Percentiles rank a stretch among this genome's conserved stretches.
Evolutionary conservation across 495 filamentous ascomycete genomes (phyloP).

Genomic region (Sordaria brevicollis): DNA sequence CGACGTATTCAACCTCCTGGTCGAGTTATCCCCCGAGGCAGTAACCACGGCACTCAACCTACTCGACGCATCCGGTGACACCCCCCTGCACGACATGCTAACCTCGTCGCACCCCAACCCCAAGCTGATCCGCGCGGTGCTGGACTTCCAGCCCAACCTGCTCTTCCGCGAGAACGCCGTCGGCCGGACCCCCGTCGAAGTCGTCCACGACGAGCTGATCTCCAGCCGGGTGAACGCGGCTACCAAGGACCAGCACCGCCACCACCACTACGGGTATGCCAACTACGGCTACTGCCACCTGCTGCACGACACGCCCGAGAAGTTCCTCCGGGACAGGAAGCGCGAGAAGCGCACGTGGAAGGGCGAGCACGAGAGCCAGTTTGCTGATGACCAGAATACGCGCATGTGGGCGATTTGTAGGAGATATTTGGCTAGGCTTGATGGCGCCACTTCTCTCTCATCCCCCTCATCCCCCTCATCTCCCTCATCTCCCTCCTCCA

Average conservation of each 20-base stretch:
- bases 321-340: not conserved
- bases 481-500: not conserved
- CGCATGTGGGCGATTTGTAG: not conserved
- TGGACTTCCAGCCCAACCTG: slow-evolving; percentile 46
- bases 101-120: slow-evolving; percentile 6
- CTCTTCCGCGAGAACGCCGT: slow-evolving; percentile 60
- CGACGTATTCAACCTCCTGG: slow-evolving; percentile 30
- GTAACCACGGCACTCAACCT: slow-evolving; percentile 40
- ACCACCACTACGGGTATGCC: not conserved
- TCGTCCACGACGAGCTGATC: slow-evolving; percentile 46
- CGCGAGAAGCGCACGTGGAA: not conserved
- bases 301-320: not conserved
- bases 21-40: slow-evolving; percentile 39
- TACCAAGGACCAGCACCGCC: not conserved
- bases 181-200: slow-evolving; percentile 56
- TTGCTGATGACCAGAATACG: not conserved
- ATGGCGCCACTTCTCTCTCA: no score
- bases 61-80: slow-evolving; percentile 58
- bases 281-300: not conserved
- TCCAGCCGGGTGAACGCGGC: slow-evolving; percentile 2
- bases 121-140: slow-evolving; percentile 33
- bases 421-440: not conserved
- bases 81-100: slow-evolving; percentile 49
- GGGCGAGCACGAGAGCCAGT: not conserved
- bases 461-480: not conserved